Base-by-base conservation (phyloP, 176 grass and related monocot genomes). In the Olyra latifolia region DNA sequence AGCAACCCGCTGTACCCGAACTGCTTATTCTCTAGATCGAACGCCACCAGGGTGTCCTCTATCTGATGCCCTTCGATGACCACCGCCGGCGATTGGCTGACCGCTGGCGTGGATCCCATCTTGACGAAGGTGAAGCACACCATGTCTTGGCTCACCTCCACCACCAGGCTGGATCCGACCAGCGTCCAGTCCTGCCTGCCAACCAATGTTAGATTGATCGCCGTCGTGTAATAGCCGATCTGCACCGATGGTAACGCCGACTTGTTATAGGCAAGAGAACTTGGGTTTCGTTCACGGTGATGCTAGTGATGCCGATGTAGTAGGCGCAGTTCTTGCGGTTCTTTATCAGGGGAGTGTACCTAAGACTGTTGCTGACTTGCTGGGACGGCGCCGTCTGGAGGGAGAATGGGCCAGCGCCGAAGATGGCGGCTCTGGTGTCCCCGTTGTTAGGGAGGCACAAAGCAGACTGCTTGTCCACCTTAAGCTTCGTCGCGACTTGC, bases 251-350 rank as follows among this genome's bases (percentile, higher is more conserved):
- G 8, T 1, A 88, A n/a, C 39, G 29, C 35, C 2, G 64, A 77
- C 15, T 2, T 16, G 20, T 72, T 14, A 80, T 64, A 0, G 78
- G 29, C 2, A 75, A 0, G 2, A 5, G 12, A 19, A 87, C 61
- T 7, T 8, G 13, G 41, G 17, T 11, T 11, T 14, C 7, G 53
- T 87, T 84, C 7, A 89, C 68, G 24, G 62, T 70, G 49, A 80
- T 39, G 48, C n/a, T 27, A 41, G 60, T 84, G 40, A 87, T 74
- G 43, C 35, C 0, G 58, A 93, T 56, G 80, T 91, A 93, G 86
- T 87, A 93, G 19, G 71, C n/a, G n/a, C n/a, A 83, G 27, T 84
- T 88, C 15, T 11, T 67, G 27, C 80, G 86, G 40, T 86, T 84
- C 22, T 59, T 83, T 42, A 97, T 6, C 28, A 91, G 46, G 0